Conservation (phyloP, 208 protist species). For the Tritrichomonas musculus region DNA sequence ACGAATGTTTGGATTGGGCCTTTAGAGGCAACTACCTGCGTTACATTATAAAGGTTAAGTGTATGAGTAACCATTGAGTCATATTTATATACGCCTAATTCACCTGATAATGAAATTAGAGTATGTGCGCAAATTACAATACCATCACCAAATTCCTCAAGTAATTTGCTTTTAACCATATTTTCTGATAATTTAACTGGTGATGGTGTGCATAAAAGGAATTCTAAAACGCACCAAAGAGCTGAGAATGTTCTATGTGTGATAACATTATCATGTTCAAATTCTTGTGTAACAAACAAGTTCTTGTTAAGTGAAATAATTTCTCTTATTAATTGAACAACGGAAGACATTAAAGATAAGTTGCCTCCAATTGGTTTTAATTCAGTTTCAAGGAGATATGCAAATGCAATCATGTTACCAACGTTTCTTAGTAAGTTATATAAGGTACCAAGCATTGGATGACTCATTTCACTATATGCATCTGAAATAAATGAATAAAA, state of each 20-base stretch:
- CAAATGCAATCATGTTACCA: neutral
- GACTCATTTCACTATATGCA: neutral
- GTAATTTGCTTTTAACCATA: neutral
- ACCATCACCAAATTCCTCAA: neutral
- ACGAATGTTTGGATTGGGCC: neutral
- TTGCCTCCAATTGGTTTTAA: neutral
- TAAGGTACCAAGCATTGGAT: neutral
- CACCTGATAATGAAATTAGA: neutral
- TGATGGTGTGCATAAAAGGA: neutral
- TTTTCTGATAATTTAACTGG: neutral
- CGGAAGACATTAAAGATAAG: neutral
- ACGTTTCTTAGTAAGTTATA: neutral
- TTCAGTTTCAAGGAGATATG: neutral
- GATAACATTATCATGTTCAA: neutral
- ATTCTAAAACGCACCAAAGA: constrained; percentile 7
- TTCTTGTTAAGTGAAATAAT: neutral
- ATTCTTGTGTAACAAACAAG: neutral
- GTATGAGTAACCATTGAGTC: neutral
- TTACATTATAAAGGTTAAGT: neutral
- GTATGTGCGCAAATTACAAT: neutral
- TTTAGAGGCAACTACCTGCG: neutral
- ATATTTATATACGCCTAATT: neutral
- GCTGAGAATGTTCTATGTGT: neutral
- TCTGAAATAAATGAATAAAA: neutral
- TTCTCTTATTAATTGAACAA: neutral